Conservation (phyloP, 805 yeast species). For the Metschnikowia anglica region DNA sequence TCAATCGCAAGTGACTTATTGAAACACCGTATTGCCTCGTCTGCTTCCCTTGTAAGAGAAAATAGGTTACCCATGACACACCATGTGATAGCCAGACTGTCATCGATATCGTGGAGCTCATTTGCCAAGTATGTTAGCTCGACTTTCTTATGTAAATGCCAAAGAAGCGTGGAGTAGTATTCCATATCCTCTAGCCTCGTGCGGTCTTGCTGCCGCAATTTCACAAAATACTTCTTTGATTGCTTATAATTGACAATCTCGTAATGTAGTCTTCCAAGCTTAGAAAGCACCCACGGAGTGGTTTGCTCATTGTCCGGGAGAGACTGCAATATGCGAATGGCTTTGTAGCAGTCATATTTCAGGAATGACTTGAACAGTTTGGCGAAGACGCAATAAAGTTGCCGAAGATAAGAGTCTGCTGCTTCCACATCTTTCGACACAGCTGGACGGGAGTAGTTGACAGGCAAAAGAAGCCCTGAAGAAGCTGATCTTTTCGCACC, state of each 20-base stretch:
- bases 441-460: constrained; percentile 1
- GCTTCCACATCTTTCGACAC: constrained; percentile 14
- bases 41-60: constrained; percentile 79
- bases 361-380: constrained; percentile 59
- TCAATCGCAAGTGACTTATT: constrained; percentile 71
- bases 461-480: constrained; percentile 9
- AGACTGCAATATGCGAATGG: constrained; percentile 64
- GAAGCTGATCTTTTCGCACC: constrained; percentile 19
- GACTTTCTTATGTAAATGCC: constrained; percentile 86
- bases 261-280: constrained; percentile 77
- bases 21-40: constrained; percentile 86
- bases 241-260: constrained; percentile 85
- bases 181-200: constrained; percentile 89
- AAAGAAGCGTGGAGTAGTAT: constrained; percentile 79
- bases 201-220: constrained; percentile 66
- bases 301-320: constrained; percentile 62
- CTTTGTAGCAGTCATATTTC: constrained; percentile 74
- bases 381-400: constrained; percentile 54
- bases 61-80: constrained; percentile 86
- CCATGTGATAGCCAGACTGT: constrained; percentile 83
- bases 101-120: constrained; percentile 67
- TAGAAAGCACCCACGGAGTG: constrained; percentile 84
- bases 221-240: constrained; percentile 61
- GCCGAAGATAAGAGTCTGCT: constrained; percentile 43
- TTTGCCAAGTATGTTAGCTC: constrained; percentile 80